Percentiles rank a stretch among this genome's conserved stretches.
phyloP scores from a whole-genome alignment of 164 flowering plant genomes.

The Liquidambar formosana region DNA sequence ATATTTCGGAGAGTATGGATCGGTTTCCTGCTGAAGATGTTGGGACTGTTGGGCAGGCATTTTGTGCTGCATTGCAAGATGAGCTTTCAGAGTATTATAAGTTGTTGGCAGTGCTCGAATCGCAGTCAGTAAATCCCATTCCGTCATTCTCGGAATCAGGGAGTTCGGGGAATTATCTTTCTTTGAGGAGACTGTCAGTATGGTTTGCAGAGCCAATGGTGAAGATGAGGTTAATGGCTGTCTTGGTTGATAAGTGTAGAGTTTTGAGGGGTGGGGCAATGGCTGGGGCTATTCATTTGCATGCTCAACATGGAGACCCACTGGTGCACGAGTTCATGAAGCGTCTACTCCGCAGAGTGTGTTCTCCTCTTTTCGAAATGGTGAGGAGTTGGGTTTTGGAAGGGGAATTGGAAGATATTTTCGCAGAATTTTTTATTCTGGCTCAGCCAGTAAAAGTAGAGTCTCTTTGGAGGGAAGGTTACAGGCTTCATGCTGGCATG shows the following conservation, averaged over 20 bases:
- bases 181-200: slow-evolving; percentile 86
- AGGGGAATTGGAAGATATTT: slow-evolving; percentile 95
- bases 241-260: slow-evolving; percentile 87
- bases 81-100: slow-evolving; percentile 90
- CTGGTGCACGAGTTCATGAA: slow-evolving; percentile 90
- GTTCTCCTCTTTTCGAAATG: slow-evolving; percentile 98
- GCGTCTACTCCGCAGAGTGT: slow-evolving; percentile 75
- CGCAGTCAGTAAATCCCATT: slow-evolving; percentile 86
- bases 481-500: slow-evolving; percentile 79
- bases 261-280: slow-evolving; percentile 93
- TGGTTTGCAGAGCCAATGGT: slow-evolving; percentile 97
- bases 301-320: slow-evolving; percentile 94
- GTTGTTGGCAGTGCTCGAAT: slow-evolving; percentile 87
- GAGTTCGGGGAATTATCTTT: slow-evolving; percentile 70
- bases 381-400: slow-evolving; percentile 99
- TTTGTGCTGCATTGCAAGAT: slow-evolving; percentile 95
- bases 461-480: slow-evolving; percentile 97
- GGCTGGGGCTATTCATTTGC: slow-evolving; percentile 97
- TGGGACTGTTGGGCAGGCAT: slow-evolving; percentile 98
- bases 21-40: slow-evolving; percentile 81
- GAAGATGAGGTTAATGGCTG: slow-evolving; percentile 96
- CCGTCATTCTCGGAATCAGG: slow-evolving; percentile 71
- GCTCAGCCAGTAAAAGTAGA: slow-evolving; percentile 93
- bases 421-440: slow-evolving; percentile 81
- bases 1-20: slow-evolving; percentile 80